Percentiles rank a stretch among this genome's conserved stretches.
Conservation (phyloP, 768 basidiomycete species). For the Podaxis mareebaensis region DNA sequence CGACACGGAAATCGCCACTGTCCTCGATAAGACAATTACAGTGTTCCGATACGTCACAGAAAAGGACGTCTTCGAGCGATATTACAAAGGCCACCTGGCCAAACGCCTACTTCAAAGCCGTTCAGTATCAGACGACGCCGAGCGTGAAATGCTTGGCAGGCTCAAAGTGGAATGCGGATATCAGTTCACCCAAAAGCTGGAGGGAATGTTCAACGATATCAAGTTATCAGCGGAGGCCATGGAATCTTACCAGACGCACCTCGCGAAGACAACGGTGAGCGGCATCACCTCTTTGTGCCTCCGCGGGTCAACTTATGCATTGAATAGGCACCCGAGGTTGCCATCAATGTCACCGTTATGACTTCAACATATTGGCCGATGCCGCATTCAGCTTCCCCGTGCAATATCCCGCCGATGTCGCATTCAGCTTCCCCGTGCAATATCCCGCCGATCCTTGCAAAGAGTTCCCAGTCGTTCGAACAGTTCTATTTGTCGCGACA, state of each 20-base stretch:
- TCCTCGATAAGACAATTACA: constrained; percentile 94
- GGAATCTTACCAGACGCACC: constrained; percentile 64
- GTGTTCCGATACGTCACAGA: constrained; percentile 93
- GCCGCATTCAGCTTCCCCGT: constrained; percentile 61
- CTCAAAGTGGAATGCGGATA: constrained; percentile 95
- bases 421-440: too few relatives aligned
- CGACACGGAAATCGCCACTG: constrained; percentile 84
- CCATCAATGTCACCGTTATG: constrained; percentile 89
- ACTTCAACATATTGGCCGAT: constrained; percentile 98
- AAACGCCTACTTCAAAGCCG: constrained; percentile 85
- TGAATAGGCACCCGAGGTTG: constrained; percentile 67
- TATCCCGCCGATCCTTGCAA: constrained; percentile 63
- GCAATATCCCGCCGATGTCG: constrained; percentile 66
- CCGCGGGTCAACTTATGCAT: constrained; percentile 13
- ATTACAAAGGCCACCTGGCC: constrained; percentile 95
- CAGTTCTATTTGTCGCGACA: constrained; percentile 88
- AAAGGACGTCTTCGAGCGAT: constrained; percentile 97
- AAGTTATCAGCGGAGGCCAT: constrained; percentile 82
- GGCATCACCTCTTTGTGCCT: constrained; percentile 1
- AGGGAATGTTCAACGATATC: constrained; percentile 99
- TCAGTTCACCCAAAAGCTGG: constrained; percentile 96
- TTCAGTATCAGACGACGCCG: constrained; percentile 96
- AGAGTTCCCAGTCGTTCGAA: constrained; percentile 77
- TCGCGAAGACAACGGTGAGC: constrained; percentile 64
- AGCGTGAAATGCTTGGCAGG: constrained; percentile 95